Percentiles rank a stretch among this genome's conserved stretches.
phyloP scores from a whole-genome alignment of 2,329 filamentous ascomycete genomes.

The Diaporthe humulicola region DNA sequence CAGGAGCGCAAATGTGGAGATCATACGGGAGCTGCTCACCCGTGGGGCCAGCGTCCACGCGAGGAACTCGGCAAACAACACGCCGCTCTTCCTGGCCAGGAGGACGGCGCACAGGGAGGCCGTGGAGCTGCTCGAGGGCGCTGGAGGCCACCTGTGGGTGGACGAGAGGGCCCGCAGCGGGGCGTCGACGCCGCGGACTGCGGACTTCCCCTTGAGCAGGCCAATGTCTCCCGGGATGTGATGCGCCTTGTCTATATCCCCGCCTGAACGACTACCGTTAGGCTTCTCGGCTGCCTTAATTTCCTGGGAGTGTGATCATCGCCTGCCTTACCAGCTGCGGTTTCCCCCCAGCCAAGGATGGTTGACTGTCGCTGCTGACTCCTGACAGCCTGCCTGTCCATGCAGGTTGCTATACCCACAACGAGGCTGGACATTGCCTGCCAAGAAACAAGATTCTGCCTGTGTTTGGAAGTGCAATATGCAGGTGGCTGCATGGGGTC shows the following conservation, averaged over 20 bases:
- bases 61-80: slow-evolving; percentile 75
- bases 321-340: not conserved
- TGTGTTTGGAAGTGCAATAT: slow-evolving; percentile 21
- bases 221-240: slow-evolving; percentile 38
- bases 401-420: not conserved
- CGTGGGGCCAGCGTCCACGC: slow-evolving; percentile 77
- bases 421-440: not conserved
- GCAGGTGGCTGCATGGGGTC: slow-evolving; percentile 11
- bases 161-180: slow-evolving; percentile 54
- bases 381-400: not conserved
- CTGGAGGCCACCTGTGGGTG: slow-evolving; percentile 71
- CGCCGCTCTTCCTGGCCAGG: slow-evolving; percentile 73
- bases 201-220: slow-evolving; percentile 33
- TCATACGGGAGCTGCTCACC: slow-evolving; percentile 69
- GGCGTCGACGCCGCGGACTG: slow-evolving; percentile 32
- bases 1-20: slow-evolving; percentile 61
- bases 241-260: not conserved
- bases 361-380: not conserved
- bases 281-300: not conserved
- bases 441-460: not conserved
- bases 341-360: not conserved
- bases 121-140: slow-evolving; percentile 67
- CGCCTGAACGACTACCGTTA: too few species aligned
- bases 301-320: not conserved
- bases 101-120: slow-evolving; percentile 68